Percentiles rank a stretch among this genome's conserved stretches.
Conservation (phyloP, 2,329 filamentous ascomycete genomes). For the Xylaria sp. region DNA sequence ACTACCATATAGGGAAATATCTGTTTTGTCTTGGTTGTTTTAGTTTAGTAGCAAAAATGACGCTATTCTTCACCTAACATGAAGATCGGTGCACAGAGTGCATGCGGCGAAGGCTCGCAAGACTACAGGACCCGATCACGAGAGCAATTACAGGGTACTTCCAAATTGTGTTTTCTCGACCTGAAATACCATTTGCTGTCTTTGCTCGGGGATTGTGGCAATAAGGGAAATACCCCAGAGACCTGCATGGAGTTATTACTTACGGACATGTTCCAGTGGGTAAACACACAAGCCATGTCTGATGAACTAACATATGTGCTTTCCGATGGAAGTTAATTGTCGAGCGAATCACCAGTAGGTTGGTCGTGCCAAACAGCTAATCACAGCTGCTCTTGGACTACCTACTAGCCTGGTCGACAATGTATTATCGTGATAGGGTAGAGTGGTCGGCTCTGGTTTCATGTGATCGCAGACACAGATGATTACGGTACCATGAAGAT, state of each 20-base stretch:
- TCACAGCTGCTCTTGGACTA: neutral
- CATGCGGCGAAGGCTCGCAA: neutral
- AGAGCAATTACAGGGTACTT: neutral
- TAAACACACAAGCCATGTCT: neutral
- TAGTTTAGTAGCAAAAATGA: too few relatives aligned
- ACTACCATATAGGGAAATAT: too few relatives aligned
- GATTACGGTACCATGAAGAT: neutral
- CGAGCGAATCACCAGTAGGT: neutral
- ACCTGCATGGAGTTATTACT: neutral
- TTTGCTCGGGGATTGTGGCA: neutral
- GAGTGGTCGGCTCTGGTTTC: neutral
- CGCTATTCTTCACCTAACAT: neutral
- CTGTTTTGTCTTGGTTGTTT: too few relatives aligned
- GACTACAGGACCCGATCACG: neutral
- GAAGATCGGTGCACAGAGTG: neutral
- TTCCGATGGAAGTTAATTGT: neutral
- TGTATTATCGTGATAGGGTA: neutral
- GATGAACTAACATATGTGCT: neutral
- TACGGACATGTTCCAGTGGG: neutral
- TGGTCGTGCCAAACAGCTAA: neutral
- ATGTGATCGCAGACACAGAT: neutral
- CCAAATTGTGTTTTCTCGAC: neutral
- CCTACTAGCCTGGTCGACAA: neutral
- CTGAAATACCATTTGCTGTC: neutral
- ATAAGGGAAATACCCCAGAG: neutral